phyloP scores from a whole-genome alignment of 2,329 filamentous ascomycete genomes.

The Furcasterigmium furcatum region DNA sequence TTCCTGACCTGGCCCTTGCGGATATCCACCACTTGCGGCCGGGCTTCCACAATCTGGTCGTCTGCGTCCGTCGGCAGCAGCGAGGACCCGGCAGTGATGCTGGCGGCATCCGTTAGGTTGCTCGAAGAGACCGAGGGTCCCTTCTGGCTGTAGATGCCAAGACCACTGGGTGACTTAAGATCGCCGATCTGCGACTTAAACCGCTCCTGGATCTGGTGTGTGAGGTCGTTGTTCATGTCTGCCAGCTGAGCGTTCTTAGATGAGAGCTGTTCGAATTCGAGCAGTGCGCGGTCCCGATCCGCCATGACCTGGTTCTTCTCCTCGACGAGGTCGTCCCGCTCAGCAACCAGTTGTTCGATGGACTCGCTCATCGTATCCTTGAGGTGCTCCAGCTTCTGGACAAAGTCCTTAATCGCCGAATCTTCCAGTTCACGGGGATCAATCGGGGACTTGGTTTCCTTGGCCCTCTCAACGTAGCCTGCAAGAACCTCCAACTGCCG shows the following conservation, averaged over 20 bases:
- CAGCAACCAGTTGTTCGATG: slow-evolving; percentile 60
- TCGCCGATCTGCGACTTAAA: slow-evolving; percentile 75
- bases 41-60: slow-evolving; percentile 64
- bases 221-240: slow-evolving; percentile 93
- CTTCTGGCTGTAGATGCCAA: slow-evolving; percentile 57
- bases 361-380: slow-evolving; percentile 55
- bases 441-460: slow-evolving; percentile 75
- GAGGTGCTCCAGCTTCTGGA: slow-evolving; percentile 66
- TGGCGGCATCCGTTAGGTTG: slow-evolving; percentile 45
- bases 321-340: slow-evolving; percentile 78
- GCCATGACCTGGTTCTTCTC: slow-evolving; percentile 80
- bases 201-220: slow-evolving; percentile 88
- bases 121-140: slow-evolving; percentile 46
- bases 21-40: slow-evolving; percentile 93
- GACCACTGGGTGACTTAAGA: slow-evolving; percentile 45
- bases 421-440: slow-evolving; percentile 83
- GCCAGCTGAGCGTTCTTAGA: slow-evolving; percentile 92
- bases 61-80: slow-evolving; percentile 61
- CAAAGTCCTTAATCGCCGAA: slow-evolving; percentile 85
- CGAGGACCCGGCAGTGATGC: slow-evolving; percentile 55
- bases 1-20: slow-evolving; percentile 92
- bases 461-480: slow-evolving; percentile 82
- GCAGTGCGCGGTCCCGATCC: slow-evolving; percentile 87
- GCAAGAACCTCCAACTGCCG: slow-evolving; percentile 87
- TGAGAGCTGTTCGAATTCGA: slow-evolving; percentile 93